phyloP scores from a whole-genome alignment of 129 eudicot species.

The Dittrichia graveolens region DNA sequence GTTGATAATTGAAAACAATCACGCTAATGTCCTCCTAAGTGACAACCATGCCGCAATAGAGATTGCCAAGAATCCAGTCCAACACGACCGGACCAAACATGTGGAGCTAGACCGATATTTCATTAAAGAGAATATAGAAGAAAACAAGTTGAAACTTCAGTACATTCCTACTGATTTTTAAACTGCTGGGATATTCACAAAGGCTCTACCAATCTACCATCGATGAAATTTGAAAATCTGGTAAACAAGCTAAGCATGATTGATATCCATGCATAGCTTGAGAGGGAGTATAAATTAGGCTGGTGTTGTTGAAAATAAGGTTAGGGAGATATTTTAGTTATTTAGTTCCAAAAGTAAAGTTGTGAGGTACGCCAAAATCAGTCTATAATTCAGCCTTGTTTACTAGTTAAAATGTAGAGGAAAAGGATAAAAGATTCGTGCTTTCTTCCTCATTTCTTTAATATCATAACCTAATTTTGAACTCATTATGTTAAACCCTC shows the following conservation, averaged over 20 bases:
- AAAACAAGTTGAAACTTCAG: not conserved
- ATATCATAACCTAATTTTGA: no score
- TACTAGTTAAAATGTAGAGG: no score
- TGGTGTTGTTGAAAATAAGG: no score
- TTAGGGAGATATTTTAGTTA: no score
- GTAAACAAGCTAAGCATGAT: not conserved
- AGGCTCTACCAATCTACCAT: not conserved
- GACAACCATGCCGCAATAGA: not conserved
- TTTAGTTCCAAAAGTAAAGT: no score
- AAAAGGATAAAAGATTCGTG: no score
- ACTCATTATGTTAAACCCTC: no score
- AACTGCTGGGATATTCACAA: not conserved
- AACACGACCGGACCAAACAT: not conserved
- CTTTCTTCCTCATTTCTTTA: no score
- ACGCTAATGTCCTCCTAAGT: not conserved
- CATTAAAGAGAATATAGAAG: slow-evolving; percentile 14
- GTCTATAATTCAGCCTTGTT: no score
- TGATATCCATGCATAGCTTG: not conserved
- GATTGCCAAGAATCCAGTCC: not conserved
- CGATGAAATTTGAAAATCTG: not conserved
- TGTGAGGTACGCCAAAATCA: no score
- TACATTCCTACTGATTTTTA: not conserved
- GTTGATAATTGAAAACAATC: no score
- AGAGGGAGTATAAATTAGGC: slow-evolving; percentile 3
- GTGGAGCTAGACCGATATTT: not conserved